Evolutionary conservation across 1,284 basidiomycete genomes (phyloP), one percentile per base, ranked within the genome.

Genomic region (Inonotus obliquus): DNA sequence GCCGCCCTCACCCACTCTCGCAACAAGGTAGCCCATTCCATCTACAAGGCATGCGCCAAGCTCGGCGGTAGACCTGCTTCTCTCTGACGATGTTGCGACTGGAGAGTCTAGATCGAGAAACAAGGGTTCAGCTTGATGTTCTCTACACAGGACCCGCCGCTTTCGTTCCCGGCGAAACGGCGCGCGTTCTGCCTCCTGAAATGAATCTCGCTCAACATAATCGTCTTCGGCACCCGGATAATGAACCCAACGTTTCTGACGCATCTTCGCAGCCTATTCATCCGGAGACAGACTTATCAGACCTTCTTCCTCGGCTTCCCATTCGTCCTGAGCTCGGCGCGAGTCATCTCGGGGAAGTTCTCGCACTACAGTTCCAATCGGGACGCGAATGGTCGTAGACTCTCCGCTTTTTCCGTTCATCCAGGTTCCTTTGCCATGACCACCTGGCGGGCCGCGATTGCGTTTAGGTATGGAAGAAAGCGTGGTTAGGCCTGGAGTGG

Each of bases 341-440:
- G 82, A 80, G 66, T 91, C 89, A 59, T 83, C 82, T 45, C 79
- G 79, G 5, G 79, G 69, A 44, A 95, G 78, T 69, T 96, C 88
- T 38, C 85, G 83, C 4, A 98, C 86, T 61, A 97, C 84, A 0
- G 95, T 98, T 0, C 95, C 95, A 0, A 96, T 74, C 0, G 95
- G 96, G 0, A 98, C 93, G 39, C 81, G 78, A 59, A 98, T 82
- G 41, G 93, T 76, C 2, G 86, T 77, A 13, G 94, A 92, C 1
- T 81, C 71, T 0, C 86, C 92, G 58, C 83, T 81, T 65, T 81
- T 82, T 1, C 96, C 96, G 69, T 92, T 91, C 67, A 85, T 86
- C 86, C 90, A 94, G 13, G 89, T 86, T 0, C 96, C 94, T 60
- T 84, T 81, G 9, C 95, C 95, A 61, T 87, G 75, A 0, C 75